phyloP scores from a whole-genome alignment of 176 grass and related monocot species.

The sorghum (Sorghum bicolor) region DNA sequence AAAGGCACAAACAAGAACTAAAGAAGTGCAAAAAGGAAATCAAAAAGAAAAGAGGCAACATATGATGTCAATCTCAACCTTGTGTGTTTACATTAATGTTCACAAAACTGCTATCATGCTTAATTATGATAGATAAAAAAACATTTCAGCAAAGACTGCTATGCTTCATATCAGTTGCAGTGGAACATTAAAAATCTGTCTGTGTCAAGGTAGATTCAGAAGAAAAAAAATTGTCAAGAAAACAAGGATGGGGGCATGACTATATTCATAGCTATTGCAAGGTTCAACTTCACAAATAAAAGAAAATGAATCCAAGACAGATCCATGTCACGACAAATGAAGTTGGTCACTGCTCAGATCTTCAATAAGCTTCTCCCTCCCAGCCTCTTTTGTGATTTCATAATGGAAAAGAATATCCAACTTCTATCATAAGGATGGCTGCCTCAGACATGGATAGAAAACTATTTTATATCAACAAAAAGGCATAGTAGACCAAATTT shows the following conservation, averaged over 20 bases:
- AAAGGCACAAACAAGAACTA: neutral
- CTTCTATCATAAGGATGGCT: neutral
- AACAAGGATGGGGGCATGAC: neutral
- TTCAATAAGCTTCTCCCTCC: neutral
- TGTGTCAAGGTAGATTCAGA: neutral
- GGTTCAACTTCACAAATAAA: conserved; percentile 16
- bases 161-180: conserved; percentile 4
- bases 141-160: neutral
- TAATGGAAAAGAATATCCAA: neutral
- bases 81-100: conserved; percentile 4
- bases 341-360: neutral
- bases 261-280: neutral
- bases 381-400: neutral
- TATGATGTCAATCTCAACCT: neutral
- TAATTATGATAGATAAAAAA: neutral
- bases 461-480: neutral
- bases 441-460: neutral
- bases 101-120: neutral
- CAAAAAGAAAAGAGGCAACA: neutral
- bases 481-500: neutral
- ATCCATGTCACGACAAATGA: conserved; percentile 17
- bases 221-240: neutral
- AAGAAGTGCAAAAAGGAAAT: neutral
- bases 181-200: conserved; percentile 6
- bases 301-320: conserved; percentile 1